Base-by-base conservation (phyloP, 768 basidiomycete species). In the Gymnopilus junonius region DNA sequence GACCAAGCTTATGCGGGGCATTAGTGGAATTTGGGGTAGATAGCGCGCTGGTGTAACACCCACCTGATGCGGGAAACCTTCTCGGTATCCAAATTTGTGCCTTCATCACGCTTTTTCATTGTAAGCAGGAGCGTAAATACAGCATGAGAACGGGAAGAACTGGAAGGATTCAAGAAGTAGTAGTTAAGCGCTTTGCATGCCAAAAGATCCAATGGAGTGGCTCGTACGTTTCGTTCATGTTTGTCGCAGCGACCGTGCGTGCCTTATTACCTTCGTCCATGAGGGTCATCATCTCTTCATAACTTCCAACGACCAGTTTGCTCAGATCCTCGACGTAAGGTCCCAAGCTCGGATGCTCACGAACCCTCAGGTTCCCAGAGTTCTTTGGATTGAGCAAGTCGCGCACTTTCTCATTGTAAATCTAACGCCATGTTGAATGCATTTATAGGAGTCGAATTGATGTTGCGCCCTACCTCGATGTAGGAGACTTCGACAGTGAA, bases 191-290 rank as follows among this genome's bases (percentile, higher is more conserved):
- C 20, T 45, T 25, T 37, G 53, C 57, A 37, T 60, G 31, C 25
- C 12, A 53, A 61, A 23, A 55, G 55, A 63, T 39, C 55, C 21
- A 31, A 20, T n/a, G 35, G 34, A 58, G 21, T 32, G 6, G 59
- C 50, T 79, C 88, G 69, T 74, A 93, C 85, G 95, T 97, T 78
- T 98, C 97, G 78, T 99, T 99, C 97, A 99, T 99, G 77, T 97
- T 95, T 21, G 97, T 99, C 25, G 97, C 96, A 21, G 97, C 97
- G 23, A 99, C 97, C 14, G 97, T 99, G 54, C 97, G 84, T 55
- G 97, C 96, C 80, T 99, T 98, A 77, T 98, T 99, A 39, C 97
- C 97, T 76, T 99, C 97, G 80, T 99, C 97, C 97, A 99, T 99
- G 73, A 99, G 90, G 5, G 91, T 94, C 92, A 97, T 97, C 92